A percentile compares a stretch with the other conserved stretches of the same genome.
Conservation (phyloP, 352 stramenopile genomes). For the Phytopythium chamaehyphon region DNA sequence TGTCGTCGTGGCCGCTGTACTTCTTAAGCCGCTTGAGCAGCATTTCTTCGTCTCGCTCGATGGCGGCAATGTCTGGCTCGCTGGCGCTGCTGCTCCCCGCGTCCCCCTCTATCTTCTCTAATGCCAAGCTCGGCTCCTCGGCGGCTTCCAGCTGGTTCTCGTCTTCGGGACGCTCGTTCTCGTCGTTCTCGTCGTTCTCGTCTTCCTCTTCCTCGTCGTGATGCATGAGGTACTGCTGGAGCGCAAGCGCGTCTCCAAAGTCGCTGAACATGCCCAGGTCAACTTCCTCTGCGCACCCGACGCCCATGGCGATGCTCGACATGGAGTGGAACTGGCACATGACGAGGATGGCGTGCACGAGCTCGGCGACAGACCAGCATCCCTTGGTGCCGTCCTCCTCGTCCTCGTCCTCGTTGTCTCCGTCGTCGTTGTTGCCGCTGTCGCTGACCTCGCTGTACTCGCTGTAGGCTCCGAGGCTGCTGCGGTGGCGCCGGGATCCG, state of each 20-base stretch:
- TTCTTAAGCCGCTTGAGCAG: slow-evolving; percentile 65
- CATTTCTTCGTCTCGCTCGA: slow-evolving; percentile 72
- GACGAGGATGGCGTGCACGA: slow-evolving; percentile 85
- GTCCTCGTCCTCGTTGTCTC: not conserved
- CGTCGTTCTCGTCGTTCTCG: slow-evolving; percentile 2
- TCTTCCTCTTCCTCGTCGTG: slow-evolving; percentile 7
- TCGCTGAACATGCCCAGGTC: slow-evolving; percentile 68
- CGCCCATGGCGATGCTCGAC: slow-evolving; percentile 67
- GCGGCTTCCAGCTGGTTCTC: slow-evolving; percentile 4
- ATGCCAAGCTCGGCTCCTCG: slow-evolving; percentile 14
- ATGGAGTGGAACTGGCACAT: slow-evolving; percentile 83
- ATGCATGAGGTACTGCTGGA: slow-evolving; percentile 14
- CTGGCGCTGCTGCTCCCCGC: slow-evolving; percentile 41
- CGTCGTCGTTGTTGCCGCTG: not conserved
- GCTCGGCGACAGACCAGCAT: slow-evolving; percentile 78
- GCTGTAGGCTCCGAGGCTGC: slow-evolving; percentile 6
- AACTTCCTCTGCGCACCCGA: slow-evolving; percentile 75
- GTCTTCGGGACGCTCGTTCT: slow-evolving; percentile 4
- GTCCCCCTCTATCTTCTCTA: slow-evolving; percentile 3
- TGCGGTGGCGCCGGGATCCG: slow-evolving; percentile 1
- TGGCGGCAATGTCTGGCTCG: slow-evolving; percentile 63
- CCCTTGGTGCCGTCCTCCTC: slow-evolving; percentile 1
- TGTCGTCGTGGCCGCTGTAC: slow-evolving; percentile 47
- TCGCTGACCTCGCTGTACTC: slow-evolving; percentile 6
- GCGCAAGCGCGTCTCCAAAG: slow-evolving; percentile 40